Base-by-base conservation (phyloP, 2,329 filamentous ascomycete species). In the Xylaria sp. region DNA sequence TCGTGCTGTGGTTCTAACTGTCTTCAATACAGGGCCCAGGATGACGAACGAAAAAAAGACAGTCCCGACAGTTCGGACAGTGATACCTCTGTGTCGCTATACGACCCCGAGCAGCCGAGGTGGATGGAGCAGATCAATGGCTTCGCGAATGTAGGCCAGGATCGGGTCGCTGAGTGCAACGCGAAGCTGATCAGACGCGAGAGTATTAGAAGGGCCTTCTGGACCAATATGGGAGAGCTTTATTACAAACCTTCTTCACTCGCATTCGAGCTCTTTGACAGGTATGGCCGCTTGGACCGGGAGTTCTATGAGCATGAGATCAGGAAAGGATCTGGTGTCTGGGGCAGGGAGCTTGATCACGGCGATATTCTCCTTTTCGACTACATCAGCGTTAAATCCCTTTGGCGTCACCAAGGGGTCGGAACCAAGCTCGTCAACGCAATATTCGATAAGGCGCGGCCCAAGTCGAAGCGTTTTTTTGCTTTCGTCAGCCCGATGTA, bases 231-330 rank as follows among this genome's bases (percentile, higher is more conserved):
- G 72, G 73, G 78, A 33, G 49, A 35, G 43, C 49, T 46, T 17
- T 33, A 29, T 33, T 23, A 54, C 33, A 41, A 54, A 52, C 8
- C 40, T 47, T 54, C 49, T 13, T 27, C 62, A 15, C 58, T 79
- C n/a, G 76, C 72, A 13, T 75, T 77, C 58, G 62, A 72, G 8
- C 52, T 79, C 77, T 55, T 79, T 60, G 73, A 79, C 59, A 67
- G 73, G 23, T 79, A 78, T 58, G 77, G 76, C 43, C 68, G 68
- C 53, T 66, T 79, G 23, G 73, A 72, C 43, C 33, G 62, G 23
- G 72, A 76, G 47, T 74, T 72, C 58, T 71, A 72, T 41, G 55
- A 69, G 11, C 74, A 73, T 47, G 41, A 46, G 10, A 25, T 72
- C 27, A 64, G 55, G 21, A 72, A 72, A 58, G 73, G 72, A 2